These are phyloP conservation scores for Aspergillus nanangensis DNA, from an alignment of 495 filamentous ascomycete species.

Conservation along the genomic window DNA sequence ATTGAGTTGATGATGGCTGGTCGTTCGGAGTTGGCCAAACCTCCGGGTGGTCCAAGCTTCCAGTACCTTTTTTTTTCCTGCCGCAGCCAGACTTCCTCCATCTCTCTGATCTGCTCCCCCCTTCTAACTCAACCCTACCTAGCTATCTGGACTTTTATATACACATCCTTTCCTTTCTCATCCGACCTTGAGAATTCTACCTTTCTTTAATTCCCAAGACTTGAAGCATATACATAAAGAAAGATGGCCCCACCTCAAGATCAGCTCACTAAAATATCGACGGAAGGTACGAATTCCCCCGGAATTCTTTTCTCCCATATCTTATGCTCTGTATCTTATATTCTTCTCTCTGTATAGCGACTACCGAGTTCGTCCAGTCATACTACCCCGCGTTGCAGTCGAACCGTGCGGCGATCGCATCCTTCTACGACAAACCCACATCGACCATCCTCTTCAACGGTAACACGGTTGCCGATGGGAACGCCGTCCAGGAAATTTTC, in stretches of 20 bases:
- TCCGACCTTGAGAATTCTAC: neutral
- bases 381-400: conserved; percentile 54
- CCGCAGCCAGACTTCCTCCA: neutral
- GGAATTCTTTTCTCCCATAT: neutral
- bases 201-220: neutral
- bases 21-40: conserved; percentile 22
- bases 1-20: conserved; percentile 8
- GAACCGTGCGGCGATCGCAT: conserved; percentile 46
- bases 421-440: conserved; percentile 52
- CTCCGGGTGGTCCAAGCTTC: conserved; percentile 42
- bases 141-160: too few relatives aligned
- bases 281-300: conserved; percentile 35
- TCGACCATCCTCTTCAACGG: conserved; percentile 65
- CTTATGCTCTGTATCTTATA: conserved; percentile 8
- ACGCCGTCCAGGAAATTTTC: conserved; percentile 56
- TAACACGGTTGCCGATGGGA: conserved; percentile 50
- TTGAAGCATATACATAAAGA: neutral
- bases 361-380: conserved; percentile 46
- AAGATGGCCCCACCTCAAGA: conserved; percentile 41
- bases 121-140: too few relatives aligned
- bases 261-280: conserved; percentile 42
- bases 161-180: neutral
- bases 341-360: conserved; percentile 24
- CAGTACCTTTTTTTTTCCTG: conserved; percentile 21
- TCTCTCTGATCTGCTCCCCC: neutral